Evolutionary conservation across 2,329 filamentous ascomycete genomes (phyloP).

Genomic region (Diaporthe vexans): DNA sequence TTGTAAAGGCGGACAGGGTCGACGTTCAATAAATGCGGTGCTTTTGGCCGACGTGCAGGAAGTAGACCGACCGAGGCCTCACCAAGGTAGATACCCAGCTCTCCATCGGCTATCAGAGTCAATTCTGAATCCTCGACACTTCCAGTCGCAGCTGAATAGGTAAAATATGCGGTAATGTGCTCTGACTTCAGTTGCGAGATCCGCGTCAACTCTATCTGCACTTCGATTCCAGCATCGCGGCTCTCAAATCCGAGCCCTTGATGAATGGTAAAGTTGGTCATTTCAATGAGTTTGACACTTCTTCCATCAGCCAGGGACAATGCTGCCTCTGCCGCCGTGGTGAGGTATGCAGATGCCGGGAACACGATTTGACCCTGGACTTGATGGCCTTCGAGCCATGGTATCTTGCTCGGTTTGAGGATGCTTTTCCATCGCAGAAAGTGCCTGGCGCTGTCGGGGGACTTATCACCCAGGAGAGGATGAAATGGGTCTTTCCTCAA

Average conservation of each 20-base stretch:
- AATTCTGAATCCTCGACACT: not conserved
- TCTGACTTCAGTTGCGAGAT: not conserved
- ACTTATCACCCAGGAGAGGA: conserved; percentile 33
- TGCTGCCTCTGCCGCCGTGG: conserved; percentile 43
- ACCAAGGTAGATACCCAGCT: not conserved
- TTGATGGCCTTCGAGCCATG: conserved; percentile 57
- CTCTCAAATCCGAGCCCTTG: conserved; percentile 41
- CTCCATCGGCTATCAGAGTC: conserved; percentile 11
- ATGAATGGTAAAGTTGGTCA: conserved; percentile 43
- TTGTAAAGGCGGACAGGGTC: conserved; percentile 34
- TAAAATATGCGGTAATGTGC: not conserved
- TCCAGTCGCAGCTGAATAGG: conserved; percentile 11
- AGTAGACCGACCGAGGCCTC: not conserved
- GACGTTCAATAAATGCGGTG: not conserved
- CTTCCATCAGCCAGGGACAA: conserved; percentile 4
- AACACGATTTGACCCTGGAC: conserved; percentile 53
- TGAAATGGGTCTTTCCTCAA: conserved; percentile 6
- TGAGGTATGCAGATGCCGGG: conserved; percentile 49
- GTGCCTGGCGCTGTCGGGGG: not conserved
- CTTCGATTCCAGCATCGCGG: conserved; percentile 33
- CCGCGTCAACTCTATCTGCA: not conserved
- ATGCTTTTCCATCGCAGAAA: conserved; percentile 47
- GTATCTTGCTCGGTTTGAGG: conserved; percentile 45
- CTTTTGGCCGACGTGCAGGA: not conserved
- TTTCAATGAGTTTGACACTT: conserved; percentile 35